Evolutionary conservation across 78 protist species (phyloP).

Genomic region (Dictyostelium intermedium): DNA sequence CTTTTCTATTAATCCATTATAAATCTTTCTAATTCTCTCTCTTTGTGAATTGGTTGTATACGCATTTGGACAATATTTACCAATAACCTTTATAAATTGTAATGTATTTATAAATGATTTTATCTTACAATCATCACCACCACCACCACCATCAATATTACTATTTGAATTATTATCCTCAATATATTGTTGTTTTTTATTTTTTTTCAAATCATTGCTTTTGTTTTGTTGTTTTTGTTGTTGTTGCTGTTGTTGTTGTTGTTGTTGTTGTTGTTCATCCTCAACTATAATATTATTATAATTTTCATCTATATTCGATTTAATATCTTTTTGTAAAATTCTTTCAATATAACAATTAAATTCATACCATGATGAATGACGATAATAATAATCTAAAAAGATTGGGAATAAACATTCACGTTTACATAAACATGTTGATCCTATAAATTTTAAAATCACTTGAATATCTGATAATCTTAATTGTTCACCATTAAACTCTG

Average conservation of each 20-base stretch:
- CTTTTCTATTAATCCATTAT: neutral
- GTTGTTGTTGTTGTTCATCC: neutral
- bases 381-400: neutral
- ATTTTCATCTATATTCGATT: neutral
- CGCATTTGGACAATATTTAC: neutral
- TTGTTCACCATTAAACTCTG: neutral
- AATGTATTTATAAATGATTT: conserved; percentile 20
- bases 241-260: neutral
- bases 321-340: neutral
- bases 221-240: neutral
- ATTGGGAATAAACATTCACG: neutral
- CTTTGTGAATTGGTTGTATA: conserved; percentile 12
- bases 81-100: neutral
- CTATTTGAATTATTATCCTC: neutral
- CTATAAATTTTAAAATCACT: neutral
- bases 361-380: neutral
- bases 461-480: neutral
- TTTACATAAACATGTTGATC: conserved; percentile 2
- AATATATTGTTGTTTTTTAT: neutral
- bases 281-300: neutral
- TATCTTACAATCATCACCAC: conserved; percentile 7
- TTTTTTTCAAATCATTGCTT: neutral
- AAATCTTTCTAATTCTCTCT: neutral
- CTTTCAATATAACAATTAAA: conserved; percentile 10
- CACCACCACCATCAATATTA: neutral